Conservation (phyloP, 352 stramenopile species). For the Aphanomyces stellatus region DNA sequence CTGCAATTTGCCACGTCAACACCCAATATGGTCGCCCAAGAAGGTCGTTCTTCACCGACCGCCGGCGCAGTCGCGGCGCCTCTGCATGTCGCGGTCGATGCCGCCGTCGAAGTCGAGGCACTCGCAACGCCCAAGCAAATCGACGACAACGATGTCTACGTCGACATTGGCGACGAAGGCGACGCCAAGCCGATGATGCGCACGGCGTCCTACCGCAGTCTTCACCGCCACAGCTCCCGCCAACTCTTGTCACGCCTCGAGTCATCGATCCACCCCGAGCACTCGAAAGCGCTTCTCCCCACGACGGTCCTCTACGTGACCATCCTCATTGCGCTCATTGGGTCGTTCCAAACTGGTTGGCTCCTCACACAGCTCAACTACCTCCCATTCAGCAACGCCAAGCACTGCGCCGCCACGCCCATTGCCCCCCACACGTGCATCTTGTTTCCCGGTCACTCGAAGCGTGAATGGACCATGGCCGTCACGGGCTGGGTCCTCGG, state of each 20-base stretch:
- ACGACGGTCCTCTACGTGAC: slow-evolving; percentile 34
- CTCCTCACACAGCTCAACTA: slow-evolving; percentile 57
- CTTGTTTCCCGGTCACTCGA: slow-evolving; percentile 32
- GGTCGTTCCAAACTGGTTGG: slow-evolving; percentile 45
- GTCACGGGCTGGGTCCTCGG: slow-evolving; percentile 35
- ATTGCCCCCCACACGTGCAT: slow-evolving; percentile 12
- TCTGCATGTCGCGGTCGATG: neutral
- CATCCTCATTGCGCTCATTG: slow-evolving; percentile 35
- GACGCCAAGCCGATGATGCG: neutral
- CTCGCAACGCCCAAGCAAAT: neutral
- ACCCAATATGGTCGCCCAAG: too few species aligned
- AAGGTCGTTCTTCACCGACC: neutral
- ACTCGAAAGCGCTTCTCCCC: slow-evolving; percentile 1
- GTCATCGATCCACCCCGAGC: neutral
- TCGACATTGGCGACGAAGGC: neutral
- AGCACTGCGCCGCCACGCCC: neutral
- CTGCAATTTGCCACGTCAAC: too few species aligned
- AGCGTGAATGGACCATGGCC: slow-evolving; percentile 29
- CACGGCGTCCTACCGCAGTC: neutral
- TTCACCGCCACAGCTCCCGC: neutral
- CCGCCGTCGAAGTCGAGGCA: neutral
- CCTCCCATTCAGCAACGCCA: slow-evolving; percentile 31
- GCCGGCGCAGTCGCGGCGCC: neutral
- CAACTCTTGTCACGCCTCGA: neutral
- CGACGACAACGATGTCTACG: slow-evolving; percentile 1